Evolutionary conservation across 176 grass and related monocot genomes (phyloP), one percentile per base, ranked within the genome.

Genomic region (Musa beccarii): DNA sequence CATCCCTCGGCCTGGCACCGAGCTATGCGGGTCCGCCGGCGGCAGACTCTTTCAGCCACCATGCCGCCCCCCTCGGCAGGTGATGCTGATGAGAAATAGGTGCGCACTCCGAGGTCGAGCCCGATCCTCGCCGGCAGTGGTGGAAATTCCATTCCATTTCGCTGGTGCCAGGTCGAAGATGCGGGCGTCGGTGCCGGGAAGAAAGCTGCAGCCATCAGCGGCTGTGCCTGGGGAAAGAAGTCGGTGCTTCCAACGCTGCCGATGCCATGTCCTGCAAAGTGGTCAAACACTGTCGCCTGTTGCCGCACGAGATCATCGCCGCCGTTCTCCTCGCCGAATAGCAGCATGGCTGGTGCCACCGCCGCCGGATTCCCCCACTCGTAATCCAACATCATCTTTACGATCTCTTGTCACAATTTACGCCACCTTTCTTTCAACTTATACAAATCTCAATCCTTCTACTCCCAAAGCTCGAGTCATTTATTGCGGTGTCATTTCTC

Each of bases 1-100:
- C 74, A 76, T 2, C 74, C 74, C 11, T 76, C 74, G 10, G 74
- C 74, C 59, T 76, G 74, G 74, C 74, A 76, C 29, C 57, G 15
- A 0, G 74, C 74, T 17, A 57, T 76, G 56, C 74, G 74, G 10
- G 57, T 63, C 28, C 74, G 25, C 16, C 74, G 34, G 4, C 57
- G 57, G 74, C 56, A 23, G 11, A 64, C 55, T 10, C 74, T 14
- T 1, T 25, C 54, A 9, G 71, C 19, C 19, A 11, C 34, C 11
- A 63, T 11, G 11, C 55, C 16, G 11, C 49, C 17, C 26, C 49
- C 55, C 59, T 76, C 74, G 15, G 26, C 53, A 2, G 57, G 28
- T 17, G 20, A 62, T 12, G 74, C 2, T 9, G 74, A 76, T 28
- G 74, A 76, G 74, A 76, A 76, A 57, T 76, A 76, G 16, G 74